Conservation (phyloP, 1,284 basidiomycete species). For the Trichosporon sp. region DNA sequence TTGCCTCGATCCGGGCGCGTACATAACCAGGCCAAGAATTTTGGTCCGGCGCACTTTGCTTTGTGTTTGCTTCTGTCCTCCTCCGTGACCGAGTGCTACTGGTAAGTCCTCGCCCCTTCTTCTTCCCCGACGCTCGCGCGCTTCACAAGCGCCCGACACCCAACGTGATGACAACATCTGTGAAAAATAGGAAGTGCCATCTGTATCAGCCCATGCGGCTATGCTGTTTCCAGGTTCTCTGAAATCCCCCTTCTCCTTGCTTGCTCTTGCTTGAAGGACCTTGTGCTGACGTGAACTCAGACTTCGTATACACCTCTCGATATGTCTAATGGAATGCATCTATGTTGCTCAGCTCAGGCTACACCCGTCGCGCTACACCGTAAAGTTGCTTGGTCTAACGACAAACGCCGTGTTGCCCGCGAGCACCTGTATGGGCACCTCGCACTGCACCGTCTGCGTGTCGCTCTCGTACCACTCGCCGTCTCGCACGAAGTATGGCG, state of each 20-base stretch:
- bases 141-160: background rate
- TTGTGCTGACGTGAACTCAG: background rate
- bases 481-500: constrained; percentile 52
- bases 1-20: background rate
- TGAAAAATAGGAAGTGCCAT: constrained; percentile 34
- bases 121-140: background rate
- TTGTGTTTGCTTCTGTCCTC: background rate
- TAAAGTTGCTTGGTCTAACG: constrained; percentile 34
- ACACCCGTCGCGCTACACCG: constrained; percentile 18
- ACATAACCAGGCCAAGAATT: background rate
- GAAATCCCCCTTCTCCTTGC: constrained; percentile 11
- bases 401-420: constrained; percentile 79
- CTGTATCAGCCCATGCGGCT: constrained; percentile 23
- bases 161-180: constrained; percentile 30
- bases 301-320: background rate
- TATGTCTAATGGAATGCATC: constrained; percentile 6
- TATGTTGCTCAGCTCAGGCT: background rate
- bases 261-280: background rate
- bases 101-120: background rate
- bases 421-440: constrained; percentile 81
- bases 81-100: background rate
- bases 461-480: constrained; percentile 52
- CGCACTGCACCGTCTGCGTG: constrained; percentile 82
- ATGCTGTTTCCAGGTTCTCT: constrained; percentile 38
- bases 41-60: background rate